Conservation (phyloP, 805 yeast genomes). For the Yamadazyma kitorensis region DNA sequence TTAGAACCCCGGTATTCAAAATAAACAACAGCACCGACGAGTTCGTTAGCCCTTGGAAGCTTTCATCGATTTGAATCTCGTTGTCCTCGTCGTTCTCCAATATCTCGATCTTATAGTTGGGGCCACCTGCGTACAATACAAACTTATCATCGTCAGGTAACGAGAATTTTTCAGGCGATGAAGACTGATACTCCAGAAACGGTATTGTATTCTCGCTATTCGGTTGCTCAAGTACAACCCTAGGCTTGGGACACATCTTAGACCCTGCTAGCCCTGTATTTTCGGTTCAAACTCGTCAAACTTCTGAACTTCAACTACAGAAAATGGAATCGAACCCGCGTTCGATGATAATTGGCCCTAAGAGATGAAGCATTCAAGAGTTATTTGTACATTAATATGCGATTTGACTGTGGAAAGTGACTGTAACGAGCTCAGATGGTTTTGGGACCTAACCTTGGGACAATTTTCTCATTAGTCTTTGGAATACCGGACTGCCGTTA, state of each 20-base stretch:
- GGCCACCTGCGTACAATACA: conserved; percentile 41
- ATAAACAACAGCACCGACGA: conserved; percentile 23
- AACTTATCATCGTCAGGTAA: conserved; percentile 35
- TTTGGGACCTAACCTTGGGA: conserved; percentile 13
- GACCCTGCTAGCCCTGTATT: not conserved
- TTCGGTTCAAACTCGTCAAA: no score
- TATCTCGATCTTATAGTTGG: conserved; percentile 13
- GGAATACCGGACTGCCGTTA: conserved; percentile 35
- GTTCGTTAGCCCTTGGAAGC: not conserved
- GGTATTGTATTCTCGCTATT: conserved; percentile 42
- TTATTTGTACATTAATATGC: no score
- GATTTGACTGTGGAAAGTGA: no score
- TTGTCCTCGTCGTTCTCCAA: conserved; percentile 14
- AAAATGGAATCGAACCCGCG: no score
- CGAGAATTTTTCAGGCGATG: conserved; percentile 39
- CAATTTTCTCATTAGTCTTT: conserved; percentile 35
- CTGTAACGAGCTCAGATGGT: no score
- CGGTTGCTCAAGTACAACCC: conserved; percentile 24
- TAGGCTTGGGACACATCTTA: not conserved
- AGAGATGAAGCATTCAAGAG: no score
- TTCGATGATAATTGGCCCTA: no score
- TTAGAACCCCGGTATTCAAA: conserved; percentile 30
- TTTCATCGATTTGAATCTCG: conserved; percentile 7
- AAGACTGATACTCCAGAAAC: conserved; percentile 27
- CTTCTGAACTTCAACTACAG: no score